phyloP scores from a whole-genome alignment of 2,329 filamentous ascomycete species.

The Sporothrix globosa region DNA sequence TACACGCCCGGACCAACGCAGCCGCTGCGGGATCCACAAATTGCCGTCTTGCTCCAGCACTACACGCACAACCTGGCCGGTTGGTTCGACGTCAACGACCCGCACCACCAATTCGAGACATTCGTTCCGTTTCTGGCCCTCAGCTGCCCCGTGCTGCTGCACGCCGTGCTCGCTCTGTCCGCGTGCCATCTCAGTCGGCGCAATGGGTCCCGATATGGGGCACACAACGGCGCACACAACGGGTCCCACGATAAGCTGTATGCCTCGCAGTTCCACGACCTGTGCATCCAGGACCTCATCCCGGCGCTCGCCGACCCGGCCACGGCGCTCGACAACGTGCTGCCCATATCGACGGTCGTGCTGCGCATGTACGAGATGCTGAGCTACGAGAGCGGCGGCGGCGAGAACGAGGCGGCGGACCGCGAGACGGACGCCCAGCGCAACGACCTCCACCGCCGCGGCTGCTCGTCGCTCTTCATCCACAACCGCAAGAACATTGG shows the following conservation, averaged over 20 bases:
- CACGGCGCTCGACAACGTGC: slow-evolving; percentile 22
- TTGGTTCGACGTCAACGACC: slow-evolving; percentile 23
- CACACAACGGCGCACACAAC: no score
- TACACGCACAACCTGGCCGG: slow-evolving; percentile 18
- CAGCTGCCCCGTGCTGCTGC: slow-evolving; percentile 11
- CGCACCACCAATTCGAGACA: slow-evolving; percentile 21
- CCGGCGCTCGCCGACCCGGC: slow-evolving; percentile 14
- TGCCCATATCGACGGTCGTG: slow-evolving; percentile 25
- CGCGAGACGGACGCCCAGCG: neutral
- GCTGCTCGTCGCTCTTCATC: slow-evolving; percentile 22
- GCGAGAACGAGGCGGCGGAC: no score
- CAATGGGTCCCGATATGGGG: neutral
- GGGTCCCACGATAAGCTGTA: neutral
- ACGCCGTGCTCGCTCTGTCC: slow-evolving; percentile 18
- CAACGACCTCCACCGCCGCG: slow-evolving; percentile 17
- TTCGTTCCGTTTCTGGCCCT: slow-evolving; percentile 22
- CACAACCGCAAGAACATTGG: slow-evolving; percentile 26
- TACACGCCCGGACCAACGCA: slow-evolving; percentile 20
- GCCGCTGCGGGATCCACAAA: slow-evolving; percentile 8
- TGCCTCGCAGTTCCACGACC: slow-evolving; percentile 21
- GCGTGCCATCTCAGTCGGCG: slow-evolving; percentile 16
- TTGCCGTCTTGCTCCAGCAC: slow-evolving; percentile 20
- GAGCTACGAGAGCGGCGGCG: slow-evolving; percentile 11
- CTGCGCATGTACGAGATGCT: slow-evolving; percentile 26
- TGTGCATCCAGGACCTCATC: slow-evolving; percentile 25